Base-by-base conservation (phyloP, 2,329 filamentous ascomycete genomes). In the Fusarium pininemorale region DNA sequence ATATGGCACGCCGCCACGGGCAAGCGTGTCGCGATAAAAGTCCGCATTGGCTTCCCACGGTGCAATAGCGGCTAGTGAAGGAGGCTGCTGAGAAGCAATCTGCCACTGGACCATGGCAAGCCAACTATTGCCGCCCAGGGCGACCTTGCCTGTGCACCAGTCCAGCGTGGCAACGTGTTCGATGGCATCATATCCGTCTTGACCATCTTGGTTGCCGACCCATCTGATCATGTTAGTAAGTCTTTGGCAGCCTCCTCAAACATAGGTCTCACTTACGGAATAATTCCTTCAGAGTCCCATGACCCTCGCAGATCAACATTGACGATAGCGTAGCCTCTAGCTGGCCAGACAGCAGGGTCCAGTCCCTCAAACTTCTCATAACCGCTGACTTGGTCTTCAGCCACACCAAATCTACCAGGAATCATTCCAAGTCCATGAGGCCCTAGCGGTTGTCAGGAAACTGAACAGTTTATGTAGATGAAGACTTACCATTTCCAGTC, bases 321-420 rank as follows among this genome's bases (percentile, higher is more conserved):
- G 1, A 66, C 32, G 9, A 67, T 57, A 2, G 64, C 59, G 22
- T 67, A 67, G 7, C 64, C 64, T 7, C 51, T 24, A 5, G 60
- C 48, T 5, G 58, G n/a, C 60, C 60, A 67, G 4, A 42, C 44
- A 10, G 64, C 64, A 2, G 64, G 59, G 18, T 67, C 63, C 3
- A 56, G 37, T 12, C 47, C 64, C 39, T 67, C 60, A 11, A 67
- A 67, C 22, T 67, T 64, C 26, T 67, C 60, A 3, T 64, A 64
- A 1, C 64, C 50, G 18, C 63, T 66, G 4, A 66, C 47, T 20
- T 38, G 24, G 16, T 42, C 45, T 37, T 63, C 61, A 8, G 42
- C 58, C 3, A 66, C 59, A 9, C 63, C 63, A 18, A 66, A 66
- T 15, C 63, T 15, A 10, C 63, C 63, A 2, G 57, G 47, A 15